Evolutionary conservation across 106 monocot genomes (phyloP), one percentile per base, ranked within the genome.

Genomic region (Iris macrosiphon): DNA sequence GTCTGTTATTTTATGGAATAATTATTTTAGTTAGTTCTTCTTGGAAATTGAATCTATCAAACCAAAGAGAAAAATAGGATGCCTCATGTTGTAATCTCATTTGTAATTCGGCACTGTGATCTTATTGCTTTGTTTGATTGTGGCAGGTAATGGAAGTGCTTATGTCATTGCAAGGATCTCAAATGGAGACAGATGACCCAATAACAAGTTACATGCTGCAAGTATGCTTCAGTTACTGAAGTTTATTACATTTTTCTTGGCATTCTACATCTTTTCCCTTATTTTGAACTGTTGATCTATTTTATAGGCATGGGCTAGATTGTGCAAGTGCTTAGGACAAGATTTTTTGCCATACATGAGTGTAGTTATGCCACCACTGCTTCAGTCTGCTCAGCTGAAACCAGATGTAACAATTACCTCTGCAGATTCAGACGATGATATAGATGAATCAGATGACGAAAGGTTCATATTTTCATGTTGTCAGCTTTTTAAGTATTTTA

Each of bases 331-430:
- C 54, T 63, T 98, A 27, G 96, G 96, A n/a, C 96, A 98, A 61
- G 96, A 98, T 73, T 98, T 98, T 65, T 83, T 98, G 52, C 96
- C 96, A 10, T 98, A 98, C 74, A 90, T 98, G 96, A 98, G 62
- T 60, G 90, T 98, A 48, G 96, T 98, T 24, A 98, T 98, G 86
- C 96, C 96, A 8, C 96, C 96, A 25, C 67, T 98, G 30, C 86
- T 98, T 54, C 83, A 78, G 51, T 98, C 96, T 70, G 96, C 96
- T 52, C 96, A 98, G 65, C 87, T 98, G 31, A 98, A 98, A 67
- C 96, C 96, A 49, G 96, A 98, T 72, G 83, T 98, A 3, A 90
- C 86, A 32, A 90, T 98, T 32, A 90, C 86, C 7, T 87, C 90
- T 49, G 83, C 87, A 25, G 90, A 98, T 66, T 83, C 90, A 46